phyloP scores from a whole-genome alignment of 2,329 filamentous ascomycete species.

The Ceratocystis huliohia region DNA sequence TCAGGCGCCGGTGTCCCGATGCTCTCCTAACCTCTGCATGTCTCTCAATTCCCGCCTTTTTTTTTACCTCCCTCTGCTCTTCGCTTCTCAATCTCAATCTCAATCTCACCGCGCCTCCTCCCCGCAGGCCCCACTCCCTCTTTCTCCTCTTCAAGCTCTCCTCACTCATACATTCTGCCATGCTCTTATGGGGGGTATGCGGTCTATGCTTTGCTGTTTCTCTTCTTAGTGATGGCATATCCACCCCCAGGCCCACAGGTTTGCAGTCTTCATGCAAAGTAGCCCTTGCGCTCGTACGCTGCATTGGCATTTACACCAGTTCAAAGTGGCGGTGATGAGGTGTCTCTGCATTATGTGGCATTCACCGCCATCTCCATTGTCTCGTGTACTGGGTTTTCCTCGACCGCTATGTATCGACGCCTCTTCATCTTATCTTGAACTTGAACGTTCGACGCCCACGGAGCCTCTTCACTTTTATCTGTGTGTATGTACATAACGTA shows the following conservation, averaged over 20 bases:
- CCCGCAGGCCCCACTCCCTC: background rate
- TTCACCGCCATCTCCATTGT: conserved; percentile 4
- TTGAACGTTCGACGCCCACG: background rate
- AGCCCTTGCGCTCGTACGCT: background rate
- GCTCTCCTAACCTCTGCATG: background rate
- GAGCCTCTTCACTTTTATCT: background rate
- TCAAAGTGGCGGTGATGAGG: conserved; percentile 10
- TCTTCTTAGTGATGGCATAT: background rate
- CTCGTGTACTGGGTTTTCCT: background rate
- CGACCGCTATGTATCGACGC: background rate
- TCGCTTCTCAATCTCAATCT: too few relatives aligned
- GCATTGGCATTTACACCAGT: background rate
- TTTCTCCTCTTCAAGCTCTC: background rate
- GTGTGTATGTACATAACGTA: background rate
- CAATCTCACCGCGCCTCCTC: background rate
- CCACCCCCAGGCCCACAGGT: background rate
- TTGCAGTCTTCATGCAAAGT: conserved; percentile 4
- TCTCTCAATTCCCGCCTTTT: background rate
- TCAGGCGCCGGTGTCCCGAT: background rate
- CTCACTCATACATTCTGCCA: background rate
- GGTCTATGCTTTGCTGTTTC: background rate
- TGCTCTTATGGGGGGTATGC: background rate
- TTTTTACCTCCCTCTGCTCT: background rate
- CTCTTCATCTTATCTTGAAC: background rate
- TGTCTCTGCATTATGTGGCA: background rate